Evolutionary conservation across 129 eudicot species (phyloP).

Genomic region (Escallonia rubra): DNA sequence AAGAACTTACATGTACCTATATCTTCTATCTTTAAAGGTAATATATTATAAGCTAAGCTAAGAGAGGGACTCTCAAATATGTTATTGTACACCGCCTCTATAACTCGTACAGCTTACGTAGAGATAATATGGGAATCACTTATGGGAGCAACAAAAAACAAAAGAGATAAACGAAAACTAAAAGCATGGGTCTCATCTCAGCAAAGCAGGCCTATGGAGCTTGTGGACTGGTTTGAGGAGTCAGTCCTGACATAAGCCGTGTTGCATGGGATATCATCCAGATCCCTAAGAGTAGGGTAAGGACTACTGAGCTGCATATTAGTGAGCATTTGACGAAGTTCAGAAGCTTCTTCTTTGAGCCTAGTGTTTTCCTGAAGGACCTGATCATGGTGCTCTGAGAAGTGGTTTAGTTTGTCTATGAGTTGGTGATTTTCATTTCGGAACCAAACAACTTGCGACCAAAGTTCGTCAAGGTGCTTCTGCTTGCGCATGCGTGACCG

Average conservation of each 20-base stretch:
- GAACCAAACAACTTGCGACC: slow-evolving; percentile 91
- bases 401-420: slow-evolving; percentile 62
- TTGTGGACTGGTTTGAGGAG: slow-evolving; percentile 39
- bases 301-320: slow-evolving; percentile 77
- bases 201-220: slow-evolving; percentile 29
- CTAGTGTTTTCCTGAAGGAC: slow-evolving; percentile 71
- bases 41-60: slow-evolving; percentile 14
- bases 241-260: slow-evolving; percentile 43
- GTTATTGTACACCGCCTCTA: slow-evolving; percentile 22
- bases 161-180: slow-evolving; percentile 3
- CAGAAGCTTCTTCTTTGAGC: slow-evolving; percentile 83
- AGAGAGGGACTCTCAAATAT: slow-evolving; percentile 7
- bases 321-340: slow-evolving; percentile 63
- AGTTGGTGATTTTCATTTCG: slow-evolving; percentile 86
- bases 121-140: slow-evolving; percentile 13
- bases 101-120: slow-evolving; percentile 32
- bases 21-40: slow-evolving; percentile 4
- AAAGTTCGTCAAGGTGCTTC: slow-evolving; percentile 89
- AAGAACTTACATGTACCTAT: not conserved
- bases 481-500: slow-evolving; percentile 98
- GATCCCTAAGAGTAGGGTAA: slow-evolving; percentile 50
- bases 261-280: slow-evolving; percentile 51
- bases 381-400: slow-evolving; percentile 60
- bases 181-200: slow-evolving; percentile 5
- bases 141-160: not conserved